phyloP scores from a whole-genome alignment of 306 rosid species.

The Alnus glutinosa region DNA sequence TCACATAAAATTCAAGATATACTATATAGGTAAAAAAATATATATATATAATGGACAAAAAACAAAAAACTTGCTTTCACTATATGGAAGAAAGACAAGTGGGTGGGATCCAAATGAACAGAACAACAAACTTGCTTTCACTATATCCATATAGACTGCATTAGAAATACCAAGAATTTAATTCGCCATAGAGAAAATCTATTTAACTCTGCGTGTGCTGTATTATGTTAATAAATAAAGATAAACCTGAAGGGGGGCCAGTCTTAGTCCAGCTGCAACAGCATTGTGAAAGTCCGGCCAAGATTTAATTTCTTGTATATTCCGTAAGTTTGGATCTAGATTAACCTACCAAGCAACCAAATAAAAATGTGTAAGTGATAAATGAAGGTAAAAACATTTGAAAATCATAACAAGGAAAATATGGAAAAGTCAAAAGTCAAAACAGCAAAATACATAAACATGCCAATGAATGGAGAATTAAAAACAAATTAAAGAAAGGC shows the following conservation, averaged over 20 bases:
- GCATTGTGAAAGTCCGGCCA: slow-evolving; percentile 99
- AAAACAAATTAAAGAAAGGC: not conserved
- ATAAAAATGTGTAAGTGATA: slow-evolving; percentile 4
- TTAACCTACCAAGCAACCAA: slow-evolving; percentile 58
- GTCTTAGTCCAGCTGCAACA: slow-evolving; percentile 95
- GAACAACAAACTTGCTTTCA: not conserved
- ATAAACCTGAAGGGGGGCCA: slow-evolving; percentile 93
- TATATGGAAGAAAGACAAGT: not conserved
- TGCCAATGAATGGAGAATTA: slow-evolving; percentile 15
- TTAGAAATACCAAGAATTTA: not conserved
- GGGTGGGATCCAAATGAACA: not conserved
- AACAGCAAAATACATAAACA: slow-evolving; percentile 20
- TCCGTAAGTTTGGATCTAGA: slow-evolving; percentile 80
- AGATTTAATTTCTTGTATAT: slow-evolving; percentile 82
- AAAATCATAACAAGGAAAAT: not conserved
- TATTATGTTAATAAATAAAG: slow-evolving; percentile 14
- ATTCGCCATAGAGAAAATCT: not conserved
- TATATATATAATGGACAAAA: not conserved
- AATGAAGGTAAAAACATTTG: slow-evolving; percentile 11
- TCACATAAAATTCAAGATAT: slow-evolving; percentile 22
- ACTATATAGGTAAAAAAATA: slow-evolving; percentile 12
- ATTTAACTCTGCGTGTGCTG: not conserved
- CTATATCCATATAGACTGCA: not conserved
- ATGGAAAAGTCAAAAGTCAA: slow-evolving; percentile 19
- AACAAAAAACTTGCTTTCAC: not conserved